Percentiles rank a stretch among this genome's conserved stretches.
Evolutionary conservation across 73 alveolate genomes (phyloP).

Genomic region (Paramecium bursaria): DNA sequence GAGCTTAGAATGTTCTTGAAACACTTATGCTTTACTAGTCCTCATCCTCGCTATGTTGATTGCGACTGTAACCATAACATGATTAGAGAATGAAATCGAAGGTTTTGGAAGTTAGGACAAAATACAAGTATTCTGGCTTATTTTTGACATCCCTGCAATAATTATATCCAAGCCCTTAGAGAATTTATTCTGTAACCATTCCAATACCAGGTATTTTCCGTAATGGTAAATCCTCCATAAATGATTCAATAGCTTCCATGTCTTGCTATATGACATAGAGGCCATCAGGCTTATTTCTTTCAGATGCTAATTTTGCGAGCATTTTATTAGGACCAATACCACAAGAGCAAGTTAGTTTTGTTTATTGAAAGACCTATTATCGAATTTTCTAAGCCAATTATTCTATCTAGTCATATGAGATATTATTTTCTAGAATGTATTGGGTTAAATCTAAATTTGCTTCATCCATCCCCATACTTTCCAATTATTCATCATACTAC

Average conservation of each 20-base stretch:
- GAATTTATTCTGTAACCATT: slow-evolving; percentile 78
- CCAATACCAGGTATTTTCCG: slow-evolving; percentile 97
- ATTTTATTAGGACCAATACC: slow-evolving; percentile 98
- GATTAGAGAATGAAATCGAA: slow-evolving; percentile 69
- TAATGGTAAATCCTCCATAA: slow-evolving; percentile 79
- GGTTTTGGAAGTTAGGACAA: slow-evolving; percentile 70
- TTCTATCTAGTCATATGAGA: slow-evolving; percentile 81
- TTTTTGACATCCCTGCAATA: slow-evolving; percentile 78
- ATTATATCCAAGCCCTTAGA: slow-evolving; percentile 75
- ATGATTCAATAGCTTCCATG: slow-evolving; percentile 75
- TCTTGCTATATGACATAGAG: slow-evolving; percentile 81
- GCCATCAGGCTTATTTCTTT: slow-evolving; percentile 98
- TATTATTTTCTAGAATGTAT: slow-evolving; percentile 71
- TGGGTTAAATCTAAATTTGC: slow-evolving; percentile 94
- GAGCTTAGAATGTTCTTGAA: slow-evolving; percentile 59
- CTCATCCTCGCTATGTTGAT: slow-evolving; percentile 76
- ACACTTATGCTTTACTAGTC: slow-evolving; percentile 76
- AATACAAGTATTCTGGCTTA: slow-evolving; percentile 73
- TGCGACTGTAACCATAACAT: slow-evolving; percentile 80
- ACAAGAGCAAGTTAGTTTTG: slow-evolving; percentile 96
- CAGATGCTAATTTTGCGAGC: slow-evolving; percentile 97
- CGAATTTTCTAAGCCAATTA: slow-evolving; percentile 86
- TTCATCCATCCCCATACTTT: slow-evolving; percentile 96
- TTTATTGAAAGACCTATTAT: slow-evolving; percentile 76
- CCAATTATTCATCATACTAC: slow-evolving; percentile 89